Percentiles rank a stretch among this genome's conserved stretches.
These are phyloP conservation scores for Solidago caesia DNA, from an alignment of 129 eudicot species.

Conservation along the genomic window DNA sequence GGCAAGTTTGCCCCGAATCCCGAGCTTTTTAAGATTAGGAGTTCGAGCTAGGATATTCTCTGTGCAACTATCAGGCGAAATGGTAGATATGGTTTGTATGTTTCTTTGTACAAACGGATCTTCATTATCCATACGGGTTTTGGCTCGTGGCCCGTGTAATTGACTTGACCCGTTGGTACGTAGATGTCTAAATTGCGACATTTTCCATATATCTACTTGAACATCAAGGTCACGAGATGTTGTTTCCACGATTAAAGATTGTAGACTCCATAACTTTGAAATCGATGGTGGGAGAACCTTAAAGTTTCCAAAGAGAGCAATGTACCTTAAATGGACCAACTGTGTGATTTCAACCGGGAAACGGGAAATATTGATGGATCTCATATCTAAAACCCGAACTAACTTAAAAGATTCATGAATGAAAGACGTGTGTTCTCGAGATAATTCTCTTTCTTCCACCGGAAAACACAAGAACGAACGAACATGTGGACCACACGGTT, in stretches of 20 bases:
- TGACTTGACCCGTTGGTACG: slow-evolving; percentile 45
- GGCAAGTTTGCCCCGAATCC: slow-evolving; percentile 43
- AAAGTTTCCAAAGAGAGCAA: slow-evolving; percentile 47
- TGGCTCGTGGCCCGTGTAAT: slow-evolving; percentile 45
- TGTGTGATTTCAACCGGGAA: slow-evolving; percentile 47
- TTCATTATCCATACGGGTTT: slow-evolving; percentile 37
- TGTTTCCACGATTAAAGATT: slow-evolving; percentile 52
- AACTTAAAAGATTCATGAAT: slow-evolving; percentile 47
- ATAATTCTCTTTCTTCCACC: slow-evolving; percentile 33
- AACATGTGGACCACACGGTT: slow-evolving; percentile 50
- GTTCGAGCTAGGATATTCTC: slow-evolving; percentile 40
- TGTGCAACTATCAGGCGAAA: slow-evolving; percentile 52
- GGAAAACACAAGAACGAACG: slow-evolving; percentile 60
- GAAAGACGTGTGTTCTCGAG: slow-evolving; percentile 31
- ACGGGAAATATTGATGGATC: slow-evolving; percentile 38
- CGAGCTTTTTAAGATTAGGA: slow-evolving; percentile 48
- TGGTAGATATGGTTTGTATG: slow-evolving; percentile 47
- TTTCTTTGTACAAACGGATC: slow-evolving; percentile 45
- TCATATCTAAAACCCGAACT: slow-evolving; percentile 51
- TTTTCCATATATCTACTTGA: slow-evolving; percentile 57
- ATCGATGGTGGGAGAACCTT: slow-evolving; percentile 44
- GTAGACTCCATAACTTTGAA: slow-evolving; percentile 56
- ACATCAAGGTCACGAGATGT: slow-evolving; percentile 37
- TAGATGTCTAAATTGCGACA: slow-evolving; percentile 60
- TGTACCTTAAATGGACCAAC: slow-evolving; percentile 49